Percentiles rank a stretch among this genome's conserved stretches.
phyloP scores from a whole-genome alignment of 2,329 filamentous ascomycete genomes.

The Talaromyces sp. region DNA sequence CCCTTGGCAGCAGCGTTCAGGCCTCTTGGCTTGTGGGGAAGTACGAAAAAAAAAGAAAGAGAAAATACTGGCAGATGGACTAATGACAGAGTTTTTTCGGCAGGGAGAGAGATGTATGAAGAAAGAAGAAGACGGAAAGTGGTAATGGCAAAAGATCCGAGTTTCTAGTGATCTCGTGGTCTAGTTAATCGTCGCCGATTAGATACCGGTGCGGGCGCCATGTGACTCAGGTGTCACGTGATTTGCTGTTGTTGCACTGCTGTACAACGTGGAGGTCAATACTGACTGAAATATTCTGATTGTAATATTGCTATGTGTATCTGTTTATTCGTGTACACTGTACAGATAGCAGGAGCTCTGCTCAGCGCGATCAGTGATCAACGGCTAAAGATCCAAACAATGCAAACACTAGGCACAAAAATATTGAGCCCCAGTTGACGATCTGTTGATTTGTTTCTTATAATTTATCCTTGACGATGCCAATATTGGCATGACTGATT shows the following conservation, averaged over 20 bases:
- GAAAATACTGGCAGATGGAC: neutral
- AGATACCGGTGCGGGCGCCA: neutral
- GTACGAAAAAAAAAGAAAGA: neutral
- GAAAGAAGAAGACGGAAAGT: neutral
- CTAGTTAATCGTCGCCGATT: neutral
- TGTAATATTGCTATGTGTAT: neutral
- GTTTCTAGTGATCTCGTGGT: neutral
- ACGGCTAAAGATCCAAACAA: constrained; percentile 1
- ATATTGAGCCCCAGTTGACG: neutral
- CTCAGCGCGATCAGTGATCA: neutral
- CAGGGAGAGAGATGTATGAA: neutral
- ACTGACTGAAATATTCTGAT: no score
- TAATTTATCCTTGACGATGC: neutral
- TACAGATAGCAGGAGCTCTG: no score
- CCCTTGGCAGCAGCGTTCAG: neutral
- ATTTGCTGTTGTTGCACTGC: neutral
- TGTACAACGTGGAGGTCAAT: no score
- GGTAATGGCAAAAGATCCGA: neutral
- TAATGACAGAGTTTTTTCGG: neutral
- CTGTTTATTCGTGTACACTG: neutral
- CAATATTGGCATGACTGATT: neutral
- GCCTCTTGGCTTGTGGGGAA: neutral
- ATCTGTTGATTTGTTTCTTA: neutral
- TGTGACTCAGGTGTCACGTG: neutral
- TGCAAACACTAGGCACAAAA: constrained; percentile 9